Evolutionary conservation across 2,329 filamentous ascomycete genomes (phyloP).

Genomic region (Phaeophleospora eucalypticola): DNA sequence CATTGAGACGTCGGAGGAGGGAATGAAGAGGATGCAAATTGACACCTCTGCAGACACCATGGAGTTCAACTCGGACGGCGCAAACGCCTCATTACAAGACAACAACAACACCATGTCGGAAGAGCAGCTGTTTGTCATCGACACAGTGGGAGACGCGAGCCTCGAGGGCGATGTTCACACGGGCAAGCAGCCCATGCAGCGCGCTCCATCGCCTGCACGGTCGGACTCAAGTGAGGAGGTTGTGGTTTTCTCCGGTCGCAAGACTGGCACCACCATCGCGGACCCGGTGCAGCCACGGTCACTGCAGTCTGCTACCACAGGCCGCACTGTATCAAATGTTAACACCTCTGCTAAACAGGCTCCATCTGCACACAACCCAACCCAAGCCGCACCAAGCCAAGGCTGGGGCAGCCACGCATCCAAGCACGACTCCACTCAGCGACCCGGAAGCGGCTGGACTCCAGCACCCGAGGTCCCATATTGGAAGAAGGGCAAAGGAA

Average conservation of each 20-base stretch:
- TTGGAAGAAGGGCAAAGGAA: slow-evolving; percentile 22
- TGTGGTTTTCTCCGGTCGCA: slow-evolving; percentile 61
- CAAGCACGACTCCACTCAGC: slow-evolving; percentile 11
- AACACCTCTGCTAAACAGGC: not conserved
- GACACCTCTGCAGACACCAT: slow-evolving; percentile 19
- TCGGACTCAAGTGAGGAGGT: slow-evolving; percentile 69
- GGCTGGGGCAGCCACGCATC: slow-evolving; percentile 24
- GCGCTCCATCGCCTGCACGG: slow-evolving; percentile 39
- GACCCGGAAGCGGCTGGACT: slow-evolving; percentile 19
- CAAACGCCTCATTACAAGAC: no score
- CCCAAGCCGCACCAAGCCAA: no score
- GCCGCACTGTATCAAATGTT: slow-evolving; percentile 32
- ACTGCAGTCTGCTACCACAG: slow-evolving; percentile 41
- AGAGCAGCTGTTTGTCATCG: slow-evolving; percentile 29
- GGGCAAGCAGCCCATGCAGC: slow-evolving; percentile 22
- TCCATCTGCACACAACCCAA: no score
- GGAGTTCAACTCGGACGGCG: slow-evolving; percentile 2
- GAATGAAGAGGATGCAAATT: slow-evolving; percentile 31
- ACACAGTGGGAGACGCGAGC: slow-evolving; percentile 30
- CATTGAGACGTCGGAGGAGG: slow-evolving; percentile 26
- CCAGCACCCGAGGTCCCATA: slow-evolving; percentile 25
- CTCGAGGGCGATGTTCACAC: slow-evolving; percentile 18
- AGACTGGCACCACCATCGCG: slow-evolving; percentile 23
- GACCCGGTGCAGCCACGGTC: slow-evolving; percentile 22
- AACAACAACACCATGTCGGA: slow-evolving; percentile 7